Conservation (phyloP, 1,284 basidiomycete species). For the Apiotrichum porosum region DNA sequence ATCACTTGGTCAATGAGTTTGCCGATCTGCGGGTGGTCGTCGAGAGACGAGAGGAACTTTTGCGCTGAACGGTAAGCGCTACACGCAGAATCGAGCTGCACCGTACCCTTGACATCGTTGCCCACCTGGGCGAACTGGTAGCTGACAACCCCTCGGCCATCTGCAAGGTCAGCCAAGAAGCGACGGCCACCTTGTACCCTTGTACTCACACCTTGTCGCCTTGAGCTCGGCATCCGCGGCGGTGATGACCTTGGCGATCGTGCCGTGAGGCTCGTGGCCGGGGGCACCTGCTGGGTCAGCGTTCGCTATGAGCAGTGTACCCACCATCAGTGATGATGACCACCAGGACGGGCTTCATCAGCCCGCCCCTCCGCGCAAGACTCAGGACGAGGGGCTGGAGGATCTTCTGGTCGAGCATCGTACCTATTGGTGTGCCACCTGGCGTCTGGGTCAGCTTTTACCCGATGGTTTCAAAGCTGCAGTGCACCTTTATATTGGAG, state of each 20-base stretch:
- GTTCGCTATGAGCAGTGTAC: too few species aligned
- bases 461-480: conserved; percentile 21
- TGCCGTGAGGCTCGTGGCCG: conserved; percentile 41
- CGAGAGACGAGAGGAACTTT: conserved; percentile 18
- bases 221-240: conserved; percentile 27
- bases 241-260: conserved; percentile 31
- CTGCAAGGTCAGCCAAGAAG: neutral
- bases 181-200: too few species aligned
- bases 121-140: conserved; percentile 15
- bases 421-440: conserved; percentile 49
- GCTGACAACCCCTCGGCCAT: conserved; percentile 5
- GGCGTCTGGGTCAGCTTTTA: conserved; percentile 32
- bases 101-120: conserved; percentile 16
- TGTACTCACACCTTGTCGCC: conserved; percentile 26
- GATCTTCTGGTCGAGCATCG: conserved; percentile 49
- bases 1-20: conserved; percentile 18
- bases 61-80: conserved; percentile 12
- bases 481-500: conserved; percentile 30
- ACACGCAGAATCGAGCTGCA: conserved; percentile 29
- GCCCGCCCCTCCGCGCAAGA: conserved; percentile 40
- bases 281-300: conserved; percentile 33
- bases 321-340: conserved; percentile 48
- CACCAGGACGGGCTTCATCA: conserved; percentile 51
- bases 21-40: conserved; percentile 17
- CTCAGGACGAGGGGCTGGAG: conserved; percentile 51